Evolutionary conservation across 257 asterid species (phyloP).

Genomic region (Primulina tabacum): DNA sequence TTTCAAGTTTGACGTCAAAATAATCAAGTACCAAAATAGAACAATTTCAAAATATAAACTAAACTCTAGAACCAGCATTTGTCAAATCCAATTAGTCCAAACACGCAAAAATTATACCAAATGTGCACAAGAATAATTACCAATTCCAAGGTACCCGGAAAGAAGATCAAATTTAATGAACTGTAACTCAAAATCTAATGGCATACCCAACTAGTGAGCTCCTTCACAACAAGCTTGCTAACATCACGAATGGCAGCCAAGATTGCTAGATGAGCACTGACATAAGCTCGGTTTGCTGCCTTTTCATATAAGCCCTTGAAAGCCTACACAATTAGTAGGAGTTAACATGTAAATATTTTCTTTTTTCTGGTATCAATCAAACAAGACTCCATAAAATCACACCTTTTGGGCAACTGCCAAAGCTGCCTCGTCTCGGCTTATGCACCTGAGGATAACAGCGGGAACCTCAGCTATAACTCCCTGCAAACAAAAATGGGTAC

Average conservation of each 20-base stretch:
- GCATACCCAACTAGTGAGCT: conserved; percentile 97
- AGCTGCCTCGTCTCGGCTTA: conserved; percentile 97
- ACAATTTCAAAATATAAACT: background rate
- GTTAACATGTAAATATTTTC: conserved; percentile 13
- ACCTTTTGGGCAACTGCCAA: conserved; percentile 98
- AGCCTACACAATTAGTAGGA: conserved; percentile 44
- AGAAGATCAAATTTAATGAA: conserved; percentile 10
- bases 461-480: conserved; percentile 92
- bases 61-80: background rate
- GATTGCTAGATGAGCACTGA: conserved; percentile 77
- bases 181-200: background rate
- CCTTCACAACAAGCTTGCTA: conserved; percentile 95
- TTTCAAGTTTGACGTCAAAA: background rate
- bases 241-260: conserved; percentile 88
- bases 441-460: conserved; percentile 71
- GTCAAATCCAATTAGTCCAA: background rate
- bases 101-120: background rate
- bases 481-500: conserved; percentile 35
- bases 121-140: no score
- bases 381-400: conserved; percentile 1
- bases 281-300: conserved; percentile 63
- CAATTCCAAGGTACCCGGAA: conserved; percentile 8
- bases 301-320: conserved; percentile 91
- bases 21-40: background rate
- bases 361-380: conserved; percentile 6